Percentiles rank a stretch among this genome's conserved stretches.
Evolutionary conservation across 306 rosid species (phyloP).

Genomic region (Parietaria judaica): DNA sequence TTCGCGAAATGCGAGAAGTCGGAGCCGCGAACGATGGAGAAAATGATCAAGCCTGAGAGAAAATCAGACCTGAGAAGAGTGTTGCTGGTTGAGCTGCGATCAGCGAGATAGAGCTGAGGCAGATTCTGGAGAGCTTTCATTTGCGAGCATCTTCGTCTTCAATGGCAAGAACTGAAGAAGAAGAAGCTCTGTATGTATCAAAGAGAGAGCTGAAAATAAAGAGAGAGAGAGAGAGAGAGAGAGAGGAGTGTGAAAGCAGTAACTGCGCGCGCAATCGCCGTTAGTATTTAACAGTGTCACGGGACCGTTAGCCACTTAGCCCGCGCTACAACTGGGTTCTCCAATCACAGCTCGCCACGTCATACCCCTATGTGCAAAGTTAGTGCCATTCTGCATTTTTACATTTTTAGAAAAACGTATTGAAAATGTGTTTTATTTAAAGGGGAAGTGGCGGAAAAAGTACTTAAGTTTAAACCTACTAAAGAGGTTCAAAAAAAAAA

Average conservation of each 20-base stretch:
- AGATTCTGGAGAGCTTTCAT: not conserved
- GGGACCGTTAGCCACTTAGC: conserved; percentile 14
- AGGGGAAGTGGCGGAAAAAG: too few species aligned
- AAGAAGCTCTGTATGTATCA: not conserved
- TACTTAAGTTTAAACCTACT: too few species aligned
- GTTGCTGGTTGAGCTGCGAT: conserved; percentile 13
- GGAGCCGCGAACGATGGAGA: not conserved
- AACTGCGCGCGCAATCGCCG: conserved; percentile 54
- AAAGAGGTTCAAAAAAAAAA: too few species aligned
- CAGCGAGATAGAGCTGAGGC: not conserved
- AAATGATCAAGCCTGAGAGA: not conserved
- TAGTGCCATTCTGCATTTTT: too few species aligned
- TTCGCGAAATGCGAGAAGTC: too few species aligned
- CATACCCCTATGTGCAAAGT: conserved; percentile 1
- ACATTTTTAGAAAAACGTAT: too few species aligned
- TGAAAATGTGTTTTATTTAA: too few species aligned
- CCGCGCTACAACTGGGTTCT: not conserved
- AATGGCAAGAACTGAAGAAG: not conserved
- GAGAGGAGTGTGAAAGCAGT: conserved; percentile 28
- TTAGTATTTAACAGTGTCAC: conserved; percentile 56
- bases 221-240: conserved; percentile 16
- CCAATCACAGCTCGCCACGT: conserved; percentile 16
- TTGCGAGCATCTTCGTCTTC: conserved; percentile 3
- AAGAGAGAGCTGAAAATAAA: not conserved
- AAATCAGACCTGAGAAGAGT: conserved; percentile 28